A percentile compares a stretch with the other conserved stretches of the same genome.
Evolutionary conservation across 2,329 filamentous ascomycete genomes (phyloP).

Genomic region (Herpotrichia juniperi): DNA sequence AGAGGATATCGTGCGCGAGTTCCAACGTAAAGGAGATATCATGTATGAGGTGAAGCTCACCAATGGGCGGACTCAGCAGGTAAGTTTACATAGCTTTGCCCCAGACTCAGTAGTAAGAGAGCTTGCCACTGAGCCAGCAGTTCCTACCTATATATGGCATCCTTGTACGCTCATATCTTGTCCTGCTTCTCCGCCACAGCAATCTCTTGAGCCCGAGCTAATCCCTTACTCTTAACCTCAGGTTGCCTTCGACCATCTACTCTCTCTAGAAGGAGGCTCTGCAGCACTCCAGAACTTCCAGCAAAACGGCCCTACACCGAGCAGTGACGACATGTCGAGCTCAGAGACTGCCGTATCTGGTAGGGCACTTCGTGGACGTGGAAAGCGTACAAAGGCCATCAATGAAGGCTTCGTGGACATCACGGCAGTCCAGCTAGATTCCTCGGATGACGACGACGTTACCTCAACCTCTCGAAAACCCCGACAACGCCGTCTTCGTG

Average conservation of each 20-base stretch:
- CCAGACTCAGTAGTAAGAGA: background rate
- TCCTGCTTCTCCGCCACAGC: background rate
- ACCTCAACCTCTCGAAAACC: conserved; percentile 11
- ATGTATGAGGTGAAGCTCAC: conserved; percentile 51
- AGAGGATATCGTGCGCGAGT: conserved; percentile 48
- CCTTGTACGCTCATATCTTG: background rate
- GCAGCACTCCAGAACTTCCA: conserved; percentile 53
- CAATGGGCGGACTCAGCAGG: conserved; percentile 48
- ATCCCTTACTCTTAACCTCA: conserved; percentile 22
- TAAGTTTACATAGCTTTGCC: conserved; percentile 35
- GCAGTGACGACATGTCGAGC: conserved; percentile 18
- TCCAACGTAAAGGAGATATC: conserved; percentile 34
- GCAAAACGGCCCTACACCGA: conserved; percentile 13
- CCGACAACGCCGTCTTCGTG: conserved; percentile 21
- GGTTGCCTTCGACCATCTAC: conserved; percentile 54
- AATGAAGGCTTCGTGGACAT: conserved; percentile 36
- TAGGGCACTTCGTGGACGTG: conserved; percentile 37
- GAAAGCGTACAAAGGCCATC: conserved; percentile 16
- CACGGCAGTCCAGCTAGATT: conserved; percentile 33
- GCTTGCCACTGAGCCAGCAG: background rate
- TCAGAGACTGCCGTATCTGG: conserved; percentile 18
- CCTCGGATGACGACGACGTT: conserved; percentile 39
- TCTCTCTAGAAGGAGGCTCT: conserved; percentile 53
- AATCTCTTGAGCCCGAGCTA: background rate
- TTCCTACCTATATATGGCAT: background rate